Evolutionary conservation across 495 filamentous ascomycete species (phyloP).

Genomic region (Penicilliopsis zonata): DNA sequence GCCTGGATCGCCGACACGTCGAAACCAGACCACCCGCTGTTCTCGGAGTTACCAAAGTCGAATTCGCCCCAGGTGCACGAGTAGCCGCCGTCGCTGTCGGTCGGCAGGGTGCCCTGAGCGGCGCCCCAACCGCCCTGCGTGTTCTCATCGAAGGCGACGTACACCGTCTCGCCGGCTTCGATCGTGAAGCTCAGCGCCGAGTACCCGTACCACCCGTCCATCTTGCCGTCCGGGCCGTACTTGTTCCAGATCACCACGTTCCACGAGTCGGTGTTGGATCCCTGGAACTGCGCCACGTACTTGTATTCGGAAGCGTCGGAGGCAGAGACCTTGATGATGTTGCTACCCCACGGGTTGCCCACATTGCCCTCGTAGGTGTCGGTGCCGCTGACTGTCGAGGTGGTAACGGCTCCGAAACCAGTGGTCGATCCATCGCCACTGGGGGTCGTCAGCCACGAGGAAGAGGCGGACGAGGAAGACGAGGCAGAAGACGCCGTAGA

Average conservation of each 20-base stretch:
- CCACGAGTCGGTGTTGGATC: slow-evolving; percentile 22
- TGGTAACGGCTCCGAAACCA: slow-evolving; percentile 19
- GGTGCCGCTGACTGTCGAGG: slow-evolving; percentile 9
- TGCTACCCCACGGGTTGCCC: slow-evolving; percentile 39
- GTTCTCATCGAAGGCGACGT: slow-evolving; percentile 36
- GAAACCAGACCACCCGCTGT: slow-evolving; percentile 32
- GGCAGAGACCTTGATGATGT: slow-evolving; percentile 32
- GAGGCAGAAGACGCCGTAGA: slow-evolving; percentile 5
- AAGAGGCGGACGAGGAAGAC: slow-evolving; percentile 10
- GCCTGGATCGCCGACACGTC: slow-evolving; percentile 42
- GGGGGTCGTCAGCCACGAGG: slow-evolving; percentile 14
- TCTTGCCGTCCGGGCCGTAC: slow-evolving; percentile 23
- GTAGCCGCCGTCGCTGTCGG: slow-evolving; percentile 19
- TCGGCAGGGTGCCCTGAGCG: slow-evolving; percentile 20
- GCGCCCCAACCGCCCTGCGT: slow-evolving; percentile 29
- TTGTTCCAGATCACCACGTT: slow-evolving; percentile 43
- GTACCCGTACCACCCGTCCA: slow-evolving; percentile 28
- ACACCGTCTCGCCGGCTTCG: slow-evolving; percentile 24
- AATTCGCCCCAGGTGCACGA: slow-evolving; percentile 35
- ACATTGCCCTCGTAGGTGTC: slow-evolving; percentile 22
- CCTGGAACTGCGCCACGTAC: slow-evolving; percentile 35
- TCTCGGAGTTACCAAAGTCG: slow-evolving; percentile 21
- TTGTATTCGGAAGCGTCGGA: slow-evolving; percentile 25
- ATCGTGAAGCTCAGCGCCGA: slow-evolving; percentile 31
- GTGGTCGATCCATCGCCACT: slow-evolving; percentile 9